A percentile compares a stretch with the other conserved stretches of the same genome.
Evolutionary conservation across 169 alveolate species (phyloP).

Genomic region (Blepharisma undulans): DNA sequence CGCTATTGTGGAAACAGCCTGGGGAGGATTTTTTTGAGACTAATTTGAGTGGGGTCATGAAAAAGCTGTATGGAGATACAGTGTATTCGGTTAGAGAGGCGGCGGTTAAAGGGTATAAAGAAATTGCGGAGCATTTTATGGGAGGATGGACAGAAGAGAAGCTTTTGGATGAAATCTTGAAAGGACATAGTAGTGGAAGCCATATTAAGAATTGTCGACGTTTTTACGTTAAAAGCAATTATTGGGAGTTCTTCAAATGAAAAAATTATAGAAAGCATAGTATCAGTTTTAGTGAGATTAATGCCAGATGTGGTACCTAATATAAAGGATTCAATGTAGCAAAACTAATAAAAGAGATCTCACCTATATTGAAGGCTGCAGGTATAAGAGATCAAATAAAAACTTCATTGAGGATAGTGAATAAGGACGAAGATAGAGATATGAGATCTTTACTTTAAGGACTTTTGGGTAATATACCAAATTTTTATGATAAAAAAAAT

Average conservation of each 20-base stretch:
- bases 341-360: conserved; percentile 12
- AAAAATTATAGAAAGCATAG: background rate
- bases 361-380: background rate
- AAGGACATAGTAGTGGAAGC: background rate
- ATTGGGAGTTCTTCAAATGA: background rate
- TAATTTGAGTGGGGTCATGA: background rate
- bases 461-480: too few species aligned
- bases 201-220: background rate
- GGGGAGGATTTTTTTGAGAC: conserved; percentile 48
- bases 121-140: background rate
- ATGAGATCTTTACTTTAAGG: conserved; percentile 39
- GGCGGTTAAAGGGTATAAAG: background rate
- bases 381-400: background rate
- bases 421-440: conserved; percentile 35
- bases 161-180: background rate
- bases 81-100: conserved; percentile 3
- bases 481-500: too few species aligned
- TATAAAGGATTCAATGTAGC: too few species aligned
- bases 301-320: too few species aligned
- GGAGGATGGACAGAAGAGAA: background rate
- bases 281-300: background rate
- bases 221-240: background rate
- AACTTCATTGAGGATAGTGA: background rate
- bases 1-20: conserved; percentile 75
- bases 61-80: background rate